Base-by-base conservation (phyloP, 129 eudicot species). In the carrot (Daucus carota) region DNA sequence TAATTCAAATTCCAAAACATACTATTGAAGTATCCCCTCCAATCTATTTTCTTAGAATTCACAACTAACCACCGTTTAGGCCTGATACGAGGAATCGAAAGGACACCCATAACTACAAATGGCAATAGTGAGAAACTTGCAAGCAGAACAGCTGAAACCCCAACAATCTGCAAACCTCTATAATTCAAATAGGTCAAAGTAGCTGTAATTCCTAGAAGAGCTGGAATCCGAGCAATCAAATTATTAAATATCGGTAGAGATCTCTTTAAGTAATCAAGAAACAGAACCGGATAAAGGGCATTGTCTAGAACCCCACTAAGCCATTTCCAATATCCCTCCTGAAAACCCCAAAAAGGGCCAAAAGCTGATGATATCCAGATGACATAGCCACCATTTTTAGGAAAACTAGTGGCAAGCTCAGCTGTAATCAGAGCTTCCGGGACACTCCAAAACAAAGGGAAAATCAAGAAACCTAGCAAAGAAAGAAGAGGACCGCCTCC, bases 261-360 rank as follows among this genome's bases (percentile, higher is more conserved):
- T 72, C 80, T 94, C 74, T 93, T 90, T 34, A 93, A 76, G 78
- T 93, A 93, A 84, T 93, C 98, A 44, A 93, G 88, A 80, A 93
- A 93, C 40, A 93, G 20, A 3, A 93, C 96, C 13, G 98, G 98
- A 77, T 93, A 93, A 68, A 93, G 98, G 65, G 98, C 97, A 77
- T 92, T 92, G 70, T 92, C 98, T 86, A 92, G 88, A 41, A 90
- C 98, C 73, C 98, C 98, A 79, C 98, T 93, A 65, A 90, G 83
- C 98, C 98, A 93, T 84, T 93, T 93, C 98, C 96, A 90, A 73
- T 88, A 85, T 48, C 98, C 98, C 84, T 90, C 91, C 79, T 93
- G 98, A 41, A 93, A 93, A 8, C 97, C 98, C 98, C 98, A 93
- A 73, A 90, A 93, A 8, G 89, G 84, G 75, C 98, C 98, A 80